Evolutionary conservation across 495 filamentous ascomycete genomes (phyloP), one percentile per base, ranked within the genome.

Genomic region (Xylaria palmicola): DNA sequence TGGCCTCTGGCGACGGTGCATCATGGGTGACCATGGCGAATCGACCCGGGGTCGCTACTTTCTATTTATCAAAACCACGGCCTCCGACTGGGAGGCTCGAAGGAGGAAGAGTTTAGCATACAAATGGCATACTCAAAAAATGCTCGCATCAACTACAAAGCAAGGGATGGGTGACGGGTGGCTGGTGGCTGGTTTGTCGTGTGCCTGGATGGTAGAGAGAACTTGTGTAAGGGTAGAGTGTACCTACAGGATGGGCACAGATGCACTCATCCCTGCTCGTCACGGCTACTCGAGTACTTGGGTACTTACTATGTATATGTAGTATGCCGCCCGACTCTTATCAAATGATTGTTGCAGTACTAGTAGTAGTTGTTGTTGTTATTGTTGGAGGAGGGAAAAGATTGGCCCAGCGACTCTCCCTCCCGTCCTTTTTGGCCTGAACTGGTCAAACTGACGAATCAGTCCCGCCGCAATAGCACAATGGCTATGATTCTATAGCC

Each of bases 181-280:
- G 15, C 52, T n/a, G 24, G 36, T 37, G 24, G 51, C 30, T 52
- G 50, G 32, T 39, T 39, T 40, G 34, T 32, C 19, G 32, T 24
- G 22, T 41, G 52, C 15, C 24, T 43, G 3, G 36, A 43, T 44
- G 24, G 19, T 51, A 51, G 37, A 22, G 30, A 55, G 36, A 37
- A 19, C 17, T 55, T 22, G 32, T 19, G 27, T 19, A 12, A 15
- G 22, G 4, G 26, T 56, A 44, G 37, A 20, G 53, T 34, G 57
- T 51, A 50, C 43, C 32, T 20, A 32, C 20, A 40, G 30, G 47
- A 27, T n/a, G 17, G 27, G 36, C 29, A 20, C 52, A 27, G 26
- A 60, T 44, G 57, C 48, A 50, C 27, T 17, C 17, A 41, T 56
- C 39, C 47, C 48, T 52, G 57, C 37, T 34, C 26, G 57, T 44